phyloP scores from a whole-genome alignment of 352 stramenopile genomes.

The Phytophthora quininea region DNA sequence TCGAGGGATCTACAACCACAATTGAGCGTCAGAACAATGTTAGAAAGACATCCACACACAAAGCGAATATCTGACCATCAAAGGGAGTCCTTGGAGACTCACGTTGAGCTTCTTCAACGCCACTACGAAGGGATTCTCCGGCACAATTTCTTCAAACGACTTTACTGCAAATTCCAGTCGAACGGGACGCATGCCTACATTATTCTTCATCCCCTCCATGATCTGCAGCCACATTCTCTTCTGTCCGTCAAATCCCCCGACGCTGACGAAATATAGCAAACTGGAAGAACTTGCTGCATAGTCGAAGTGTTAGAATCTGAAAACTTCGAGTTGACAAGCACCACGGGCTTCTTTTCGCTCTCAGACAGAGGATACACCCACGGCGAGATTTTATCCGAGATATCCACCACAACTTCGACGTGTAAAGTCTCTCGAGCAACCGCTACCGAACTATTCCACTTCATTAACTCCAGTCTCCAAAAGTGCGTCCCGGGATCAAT shows the following conservation, averaged over 20 bases:
- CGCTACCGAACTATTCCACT: slow-evolving; percentile 7
- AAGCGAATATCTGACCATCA: slow-evolving; percentile 22
- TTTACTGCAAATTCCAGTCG: slow-evolving; percentile 35
- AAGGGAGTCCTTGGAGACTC: slow-evolving; percentile 25
- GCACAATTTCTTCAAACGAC: slow-evolving; percentile 38
- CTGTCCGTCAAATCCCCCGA: slow-evolving; percentile 52
- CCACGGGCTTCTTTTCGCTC: slow-evolving; percentile 17
- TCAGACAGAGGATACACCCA: slow-evolving; percentile 21
- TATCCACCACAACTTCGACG: slow-evolving; percentile 52
- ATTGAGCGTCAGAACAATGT: neutral
- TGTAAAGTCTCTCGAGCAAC: slow-evolving; percentile 34
- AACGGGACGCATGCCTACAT: neutral
- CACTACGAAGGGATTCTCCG: slow-evolving; percentile 22
- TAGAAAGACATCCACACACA: neutral
- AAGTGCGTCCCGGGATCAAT: slow-evolving; percentile 59
- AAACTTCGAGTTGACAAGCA: slow-evolving; percentile 35
- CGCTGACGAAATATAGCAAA: slow-evolving; percentile 49
- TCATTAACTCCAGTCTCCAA: slow-evolving; percentile 43
- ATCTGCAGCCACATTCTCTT: slow-evolving; percentile 70
- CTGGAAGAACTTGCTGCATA: slow-evolving; percentile 13
- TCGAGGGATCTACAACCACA: slow-evolving; percentile 16
- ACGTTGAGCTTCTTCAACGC: slow-evolving; percentile 40
- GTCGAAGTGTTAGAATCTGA: neutral
- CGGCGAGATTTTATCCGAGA: slow-evolving; percentile 22
- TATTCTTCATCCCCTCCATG: slow-evolving; percentile 36